These are phyloP conservation scores for Coemansia erecta DNA, from an alignment of 192 early-diverging fungal species.

Conservation along the genomic window DNA sequence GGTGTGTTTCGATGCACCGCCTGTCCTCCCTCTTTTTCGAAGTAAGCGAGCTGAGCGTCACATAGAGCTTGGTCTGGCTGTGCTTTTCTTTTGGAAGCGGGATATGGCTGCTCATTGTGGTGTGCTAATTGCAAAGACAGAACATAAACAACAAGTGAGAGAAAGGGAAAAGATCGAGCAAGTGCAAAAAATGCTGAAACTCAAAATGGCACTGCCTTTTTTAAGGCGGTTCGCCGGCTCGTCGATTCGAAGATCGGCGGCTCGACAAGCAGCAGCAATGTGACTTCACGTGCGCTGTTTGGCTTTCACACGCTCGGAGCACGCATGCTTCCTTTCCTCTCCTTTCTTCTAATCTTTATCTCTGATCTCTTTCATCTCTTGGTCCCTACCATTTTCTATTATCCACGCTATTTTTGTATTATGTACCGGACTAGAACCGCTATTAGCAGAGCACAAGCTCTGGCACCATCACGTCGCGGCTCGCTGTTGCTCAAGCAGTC, in stretches of 20 bases:
- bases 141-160: no score
- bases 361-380: slow-evolving; percentile 1
- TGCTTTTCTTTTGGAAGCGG: slow-evolving; percentile 42
- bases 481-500: neutral
- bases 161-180: no score
- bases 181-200: no score
- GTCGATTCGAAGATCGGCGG: no score
- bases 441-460: neutral
- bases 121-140: neutral
- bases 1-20: slow-evolving; percentile 33
- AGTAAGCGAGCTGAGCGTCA: slow-evolving; percentile 28
- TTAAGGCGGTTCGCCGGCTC: no score
- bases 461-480: neutral
- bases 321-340: neutral
- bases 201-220: no score
- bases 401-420: slow-evolving; percentile 4
- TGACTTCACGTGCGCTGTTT: neutral
- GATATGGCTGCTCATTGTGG: slow-evolving; percentile 46
- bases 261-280: no score
- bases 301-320: neutral
- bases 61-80: slow-evolving; percentile 51
- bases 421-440: slow-evolving; percentile 2
- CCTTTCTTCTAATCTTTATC: neutral
- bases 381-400: neutral
- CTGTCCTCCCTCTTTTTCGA: slow-evolving; percentile 36